Evolutionary conservation across 306 rosid genomes (phyloP).

Genomic region (Lathyrus oleraceus): DNA sequence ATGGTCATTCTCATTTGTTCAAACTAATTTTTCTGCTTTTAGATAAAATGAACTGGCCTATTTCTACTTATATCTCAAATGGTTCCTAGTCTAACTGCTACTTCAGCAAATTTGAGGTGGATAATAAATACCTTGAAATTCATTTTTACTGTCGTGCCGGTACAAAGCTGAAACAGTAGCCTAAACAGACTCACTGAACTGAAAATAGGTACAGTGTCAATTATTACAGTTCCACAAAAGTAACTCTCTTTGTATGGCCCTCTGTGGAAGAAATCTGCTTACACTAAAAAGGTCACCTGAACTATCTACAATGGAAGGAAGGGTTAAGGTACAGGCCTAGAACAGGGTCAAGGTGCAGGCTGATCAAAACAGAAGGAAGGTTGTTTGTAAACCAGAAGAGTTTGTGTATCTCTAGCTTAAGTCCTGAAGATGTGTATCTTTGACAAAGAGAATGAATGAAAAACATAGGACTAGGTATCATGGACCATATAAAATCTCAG

Average conservation of each 20-base stretch:
- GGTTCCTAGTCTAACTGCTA: constrained; percentile 1
- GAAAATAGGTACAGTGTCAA: constrained; percentile 1
- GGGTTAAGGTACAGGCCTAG: not conserved
- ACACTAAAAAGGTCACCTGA: not conserved
- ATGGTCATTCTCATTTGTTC: constrained; percentile 5
- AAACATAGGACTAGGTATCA: not conserved
- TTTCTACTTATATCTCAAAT: not conserved
- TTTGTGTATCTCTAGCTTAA: not conserved
- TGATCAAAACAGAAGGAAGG: constrained; percentile 7
- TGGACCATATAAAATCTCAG: not conserved
- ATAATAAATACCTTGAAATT: not conserved
- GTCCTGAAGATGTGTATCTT: not conserved
- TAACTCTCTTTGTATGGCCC: not conserved
- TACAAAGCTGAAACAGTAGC: not conserved
- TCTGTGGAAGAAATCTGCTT: not conserved
- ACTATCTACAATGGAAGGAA: not conserved
- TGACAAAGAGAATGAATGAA: not conserved
- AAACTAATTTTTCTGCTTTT: not conserved
- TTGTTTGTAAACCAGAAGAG: not conserved
- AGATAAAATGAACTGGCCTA: not conserved
- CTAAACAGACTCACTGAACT: not conserved
- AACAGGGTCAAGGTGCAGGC: not conserved
- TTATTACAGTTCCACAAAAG: not conserved
- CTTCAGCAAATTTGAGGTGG: not conserved
- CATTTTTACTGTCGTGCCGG: not conserved